Base-by-base conservation (phyloP, 257 asterid genomes). In the Solanum chilense region DNA sequence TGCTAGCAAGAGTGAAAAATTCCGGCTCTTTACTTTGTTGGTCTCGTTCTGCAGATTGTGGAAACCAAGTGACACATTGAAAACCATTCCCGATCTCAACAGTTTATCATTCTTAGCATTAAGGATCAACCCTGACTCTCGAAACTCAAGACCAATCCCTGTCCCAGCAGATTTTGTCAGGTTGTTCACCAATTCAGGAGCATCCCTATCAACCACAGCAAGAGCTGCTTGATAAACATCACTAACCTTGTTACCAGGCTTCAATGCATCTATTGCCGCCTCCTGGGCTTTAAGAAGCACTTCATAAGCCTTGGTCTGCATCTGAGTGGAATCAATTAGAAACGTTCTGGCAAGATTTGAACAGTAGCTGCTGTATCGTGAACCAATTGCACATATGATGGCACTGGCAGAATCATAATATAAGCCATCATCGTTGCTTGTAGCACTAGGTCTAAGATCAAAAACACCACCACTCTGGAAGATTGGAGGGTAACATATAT, bases 401-500 rank as follows among this genome's bases (percentile, higher is more conserved):
- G 87, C 90, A 83, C 89, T 89, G 49, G 89, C 80, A 60, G 90
- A 89, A 83, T 89, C 90, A 83, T 89, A 89, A 78, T 86, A 86
- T 45, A 89, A 70, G 18, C 70, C 41, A 33, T 78, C 84, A 73
- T 89, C 89, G 15, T 89, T 86, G 89, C 90, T 86, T 49, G 87
- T 75, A 39, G 90, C 90, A 83, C 90, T 89, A 56, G 90, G 87
- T 86, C 69, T 89, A 52, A 89, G 87, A 89, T 89, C 89, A 69
- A 89, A 89, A 33, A 58, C 60, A 21, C 89, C 90, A n/a, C 90
- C 90, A 83, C 87, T 89, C 90, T 95, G 97, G 89, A 95, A 92
- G 58, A 94, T 94, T 5, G 98, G 98, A 64, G 98, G 98, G 90
- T 96, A 94, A 89, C 98, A 96, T 37, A 96, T 94, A 90, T 94